These are phyloP conservation scores for Chlamydomonas reinhardtii DNA, from an alignment of 163 green algal genomes.

Conservation along the genomic window DNA sequence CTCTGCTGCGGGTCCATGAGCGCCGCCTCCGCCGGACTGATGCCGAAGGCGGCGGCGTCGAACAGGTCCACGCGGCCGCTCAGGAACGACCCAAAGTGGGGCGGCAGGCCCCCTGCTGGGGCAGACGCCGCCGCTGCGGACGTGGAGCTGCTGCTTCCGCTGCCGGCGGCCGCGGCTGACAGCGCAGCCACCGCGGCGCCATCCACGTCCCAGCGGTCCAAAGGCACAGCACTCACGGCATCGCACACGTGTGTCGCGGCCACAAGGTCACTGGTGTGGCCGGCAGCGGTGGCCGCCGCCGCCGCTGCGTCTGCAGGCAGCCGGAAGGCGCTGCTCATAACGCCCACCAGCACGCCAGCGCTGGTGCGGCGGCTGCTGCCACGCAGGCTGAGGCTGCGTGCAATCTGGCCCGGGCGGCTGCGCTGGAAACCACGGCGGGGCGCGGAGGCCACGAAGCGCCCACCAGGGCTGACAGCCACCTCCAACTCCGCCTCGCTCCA, in stretches of 20 bases:
- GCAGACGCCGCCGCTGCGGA: background rate
- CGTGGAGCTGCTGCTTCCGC: no score
- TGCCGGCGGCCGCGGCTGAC: background rate
- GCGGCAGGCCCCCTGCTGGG: background rate
- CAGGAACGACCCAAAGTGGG: slow-evolving; percentile 73
- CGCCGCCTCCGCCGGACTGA: slow-evolving; percentile 69
- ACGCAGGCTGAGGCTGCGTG: no score
- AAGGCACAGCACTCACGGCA: slow-evolving; percentile 27
- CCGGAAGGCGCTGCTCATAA: background rate
- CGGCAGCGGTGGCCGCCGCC: no score
- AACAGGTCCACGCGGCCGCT: slow-evolving; percentile 68
- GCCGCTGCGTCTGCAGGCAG: no score
- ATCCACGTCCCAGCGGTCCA: slow-evolving; percentile 58
- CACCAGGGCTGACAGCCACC: no score
- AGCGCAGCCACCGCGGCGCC: background rate
- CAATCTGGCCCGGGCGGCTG: no score
- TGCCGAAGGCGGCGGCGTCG: slow-evolving; percentile 74
- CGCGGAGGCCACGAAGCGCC: no score
- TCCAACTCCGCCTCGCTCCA: no score
- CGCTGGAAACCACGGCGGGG: no score
- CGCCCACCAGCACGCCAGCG: no score
- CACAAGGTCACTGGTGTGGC: background rate
- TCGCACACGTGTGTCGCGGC: slow-evolving; percentile 10
- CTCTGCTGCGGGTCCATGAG: slow-evolving; percentile 91
- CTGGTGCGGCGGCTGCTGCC: no score